A percentile compares a stretch with the other conserved stretches of the same genome.
Evolutionary conservation across 23 red algal genomes (phyloP).

Genomic region (Cyanidiococcus yangmingshanensis): DNA sequence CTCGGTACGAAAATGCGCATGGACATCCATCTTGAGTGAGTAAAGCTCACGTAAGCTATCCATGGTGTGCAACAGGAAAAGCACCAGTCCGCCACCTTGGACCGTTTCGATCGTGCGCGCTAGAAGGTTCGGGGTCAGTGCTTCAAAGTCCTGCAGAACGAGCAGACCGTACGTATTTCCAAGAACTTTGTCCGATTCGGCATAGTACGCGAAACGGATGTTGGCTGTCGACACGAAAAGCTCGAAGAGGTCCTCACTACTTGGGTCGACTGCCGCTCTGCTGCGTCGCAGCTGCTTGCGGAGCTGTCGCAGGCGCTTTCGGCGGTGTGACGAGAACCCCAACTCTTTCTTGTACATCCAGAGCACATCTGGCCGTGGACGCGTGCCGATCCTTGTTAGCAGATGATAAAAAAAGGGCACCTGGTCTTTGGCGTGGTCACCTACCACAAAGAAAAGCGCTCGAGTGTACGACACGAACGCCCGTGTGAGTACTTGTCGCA

Average conservation of each 20-base stretch:
- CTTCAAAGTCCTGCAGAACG: conserved; percentile 96
- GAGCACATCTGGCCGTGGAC: conserved; percentile 53
- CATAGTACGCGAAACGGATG: conserved; percentile 81
- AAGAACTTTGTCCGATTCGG: conserved; percentile 83
- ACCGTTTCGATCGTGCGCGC: conserved; percentile 84
- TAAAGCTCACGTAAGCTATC: conserved; percentile 61
- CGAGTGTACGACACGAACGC: conserved; percentile 22
- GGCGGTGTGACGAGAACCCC: conserved; percentile 72
- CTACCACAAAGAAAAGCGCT: conserved; percentile 65
- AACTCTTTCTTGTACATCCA: conserved; percentile 98
- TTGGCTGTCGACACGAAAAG: conserved; percentile 75
- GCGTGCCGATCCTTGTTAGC: conserved; percentile 53
- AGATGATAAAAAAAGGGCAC: conserved; percentile 89
- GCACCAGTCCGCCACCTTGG: conserved; percentile 65
- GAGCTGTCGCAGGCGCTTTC: conserved; percentile 81
- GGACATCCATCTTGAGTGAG: conserved; percentile 75
- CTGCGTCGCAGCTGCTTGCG: conserved; percentile 66
- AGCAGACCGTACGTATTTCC: conserved; percentile 95
- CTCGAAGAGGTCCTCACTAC: conserved; percentile 82
- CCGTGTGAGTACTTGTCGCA: background rate
- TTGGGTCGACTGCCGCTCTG: conserved; percentile 36
- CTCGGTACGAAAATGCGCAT: conserved; percentile 63
- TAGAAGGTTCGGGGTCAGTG: conserved; percentile 84
- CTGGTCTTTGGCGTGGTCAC: conserved; percentile 78
- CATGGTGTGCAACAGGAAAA: conserved; percentile 71